Evolutionary conservation across 768 basidiomycete genomes (phyloP).

Genomic region (Lactarius indigo): DNA sequence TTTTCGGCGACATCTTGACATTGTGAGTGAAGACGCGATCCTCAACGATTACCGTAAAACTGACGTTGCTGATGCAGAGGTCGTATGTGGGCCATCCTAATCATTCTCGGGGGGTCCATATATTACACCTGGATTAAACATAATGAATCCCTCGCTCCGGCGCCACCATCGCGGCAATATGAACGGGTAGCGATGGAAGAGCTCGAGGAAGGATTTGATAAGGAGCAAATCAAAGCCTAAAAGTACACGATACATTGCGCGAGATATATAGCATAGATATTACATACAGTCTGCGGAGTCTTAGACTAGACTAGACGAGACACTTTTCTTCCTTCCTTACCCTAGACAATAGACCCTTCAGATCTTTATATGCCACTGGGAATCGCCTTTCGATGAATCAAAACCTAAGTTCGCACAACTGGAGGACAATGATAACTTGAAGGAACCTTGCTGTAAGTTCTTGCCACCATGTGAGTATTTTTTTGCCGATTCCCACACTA

Average conservation of each 20-base stretch:
- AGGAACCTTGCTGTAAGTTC: too few relatives aligned
- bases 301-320: not conserved
- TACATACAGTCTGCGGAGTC: not conserved
- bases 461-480: too few relatives aligned
- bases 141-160: conserved; percentile 47
- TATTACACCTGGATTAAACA: conserved; percentile 91
- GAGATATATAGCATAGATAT: not conserved
- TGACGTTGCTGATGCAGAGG: conserved; percentile 47
- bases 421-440: not conserved
- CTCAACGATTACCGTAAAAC: not conserved
- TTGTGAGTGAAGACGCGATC: conserved; percentile 42
- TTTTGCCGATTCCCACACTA: too few relatives aligned
- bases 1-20: conserved; percentile 80
- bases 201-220: conserved; percentile 47
- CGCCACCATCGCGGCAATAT: conserved; percentile 40
- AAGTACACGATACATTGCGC: not conserved
- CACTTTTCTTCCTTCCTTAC: too few relatives aligned
- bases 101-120: conserved; percentile 77
- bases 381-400: not conserved
- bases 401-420: not conserved
- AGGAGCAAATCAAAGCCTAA: not conserved
- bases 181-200: conserved; percentile 65
- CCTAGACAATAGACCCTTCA: not conserved
- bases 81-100: conserved; percentile 73
- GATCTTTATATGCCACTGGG: not conserved